These are phyloP conservation scores for Vigna hirtella DNA, from an alignment of 306 rosid genomes.

Conservation along the genomic window DNA sequence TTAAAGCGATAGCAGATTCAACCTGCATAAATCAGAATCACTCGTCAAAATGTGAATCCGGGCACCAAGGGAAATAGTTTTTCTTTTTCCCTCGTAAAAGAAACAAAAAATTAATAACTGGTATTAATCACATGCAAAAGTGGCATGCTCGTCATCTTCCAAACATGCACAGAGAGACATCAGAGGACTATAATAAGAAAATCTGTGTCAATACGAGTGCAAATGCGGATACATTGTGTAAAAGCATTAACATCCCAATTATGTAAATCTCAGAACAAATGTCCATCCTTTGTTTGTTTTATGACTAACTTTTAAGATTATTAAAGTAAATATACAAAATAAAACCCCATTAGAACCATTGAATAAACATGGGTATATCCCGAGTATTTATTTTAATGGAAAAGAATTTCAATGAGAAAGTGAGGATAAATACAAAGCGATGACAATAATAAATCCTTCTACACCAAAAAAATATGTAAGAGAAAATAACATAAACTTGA, in stretches of 20 bases:
- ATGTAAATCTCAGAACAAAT: not conserved
- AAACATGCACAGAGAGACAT: constrained; percentile 17
- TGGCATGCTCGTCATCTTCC: not conserved
- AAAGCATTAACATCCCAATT: not conserved
- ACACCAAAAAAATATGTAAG: not conserved
- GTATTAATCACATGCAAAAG: constrained; percentile 28
- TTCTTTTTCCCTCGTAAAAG: constrained; percentile 5
- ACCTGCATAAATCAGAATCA: constrained; percentile 59
- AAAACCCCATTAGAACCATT: not conserved
- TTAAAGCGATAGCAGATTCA: constrained; percentile 76
- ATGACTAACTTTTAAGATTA: not conserved
- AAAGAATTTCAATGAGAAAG: no score
- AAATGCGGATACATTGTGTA: constrained; percentile 6
- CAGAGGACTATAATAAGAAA: constrained; percentile 27
- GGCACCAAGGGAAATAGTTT: constrained; percentile 25
- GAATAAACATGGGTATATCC: not conserved
- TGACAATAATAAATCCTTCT: not conserved
- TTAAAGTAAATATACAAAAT: not conserved
- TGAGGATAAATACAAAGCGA: not conserved
- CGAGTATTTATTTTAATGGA: not conserved
- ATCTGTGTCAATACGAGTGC: constrained; percentile 6
- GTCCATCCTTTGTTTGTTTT: not conserved
- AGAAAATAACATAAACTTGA: constrained; percentile 1
- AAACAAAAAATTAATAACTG: not conserved
- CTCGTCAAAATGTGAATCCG: constrained; percentile 32